phyloP scores from a whole-genome alignment of 2,329 filamentous ascomycete species.

The Nigrospora oryzae region DNA sequence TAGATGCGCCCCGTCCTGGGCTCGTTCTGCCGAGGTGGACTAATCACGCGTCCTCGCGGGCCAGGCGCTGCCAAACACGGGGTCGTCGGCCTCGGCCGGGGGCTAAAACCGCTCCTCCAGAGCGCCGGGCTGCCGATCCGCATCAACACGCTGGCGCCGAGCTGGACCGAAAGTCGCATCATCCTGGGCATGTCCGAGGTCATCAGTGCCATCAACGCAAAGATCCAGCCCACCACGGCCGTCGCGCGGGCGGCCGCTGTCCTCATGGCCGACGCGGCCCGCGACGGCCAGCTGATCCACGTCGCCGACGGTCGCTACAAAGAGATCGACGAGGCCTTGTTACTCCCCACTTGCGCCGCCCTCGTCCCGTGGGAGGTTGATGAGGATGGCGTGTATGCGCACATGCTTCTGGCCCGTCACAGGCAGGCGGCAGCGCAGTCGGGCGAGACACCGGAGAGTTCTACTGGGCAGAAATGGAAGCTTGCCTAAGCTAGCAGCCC shows the following conservation, averaged over 20 bases:
- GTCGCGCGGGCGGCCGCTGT: constrained; percentile 39
- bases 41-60: background rate
- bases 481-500: too few relatives aligned
- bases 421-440: too few relatives aligned
- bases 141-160: constrained; percentile 45
- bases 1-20: too few relatives aligned
- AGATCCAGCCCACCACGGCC: constrained; percentile 31
- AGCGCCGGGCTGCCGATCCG: constrained; percentile 34
- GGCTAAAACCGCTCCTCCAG: constrained; percentile 28
- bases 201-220: constrained; percentile 27
- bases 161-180: constrained; percentile 43
- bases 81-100: constrained; percentile 42
- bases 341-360: constrained; percentile 22
- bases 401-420: too few relatives aligned
- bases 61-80: constrained; percentile 42
- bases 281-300: constrained; percentile 44
- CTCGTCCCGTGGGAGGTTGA: too few relatives aligned
- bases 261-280: constrained; percentile 36
- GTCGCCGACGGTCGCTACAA: constrained; percentile 35
- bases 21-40: too few relatives aligned
- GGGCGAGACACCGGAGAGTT: too few relatives aligned
- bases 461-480: too few relatives aligned
- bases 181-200: constrained; percentile 26
- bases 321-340: constrained; percentile 41
- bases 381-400: too few relatives aligned